These are phyloP conservation scores for Volvariella surrecta DNA, from an alignment of 1,284 basidiomycete species.

Conservation along the genomic window DNA sequence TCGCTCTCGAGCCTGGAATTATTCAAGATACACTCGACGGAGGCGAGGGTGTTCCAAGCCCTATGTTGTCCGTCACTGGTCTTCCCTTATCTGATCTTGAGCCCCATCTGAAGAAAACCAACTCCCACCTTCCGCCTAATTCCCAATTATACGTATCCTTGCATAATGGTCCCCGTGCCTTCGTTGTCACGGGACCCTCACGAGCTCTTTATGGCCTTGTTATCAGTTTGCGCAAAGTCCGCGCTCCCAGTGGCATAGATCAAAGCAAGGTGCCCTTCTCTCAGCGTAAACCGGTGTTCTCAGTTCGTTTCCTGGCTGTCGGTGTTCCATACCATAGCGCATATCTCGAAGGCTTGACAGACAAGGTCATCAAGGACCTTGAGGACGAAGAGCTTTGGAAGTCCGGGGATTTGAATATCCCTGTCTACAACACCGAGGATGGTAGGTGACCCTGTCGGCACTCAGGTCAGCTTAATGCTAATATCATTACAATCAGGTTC, in stretches of 20 bases:
- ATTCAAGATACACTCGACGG: slow-evolving; percentile 85
- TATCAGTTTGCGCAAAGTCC: slow-evolving; percentile 82
- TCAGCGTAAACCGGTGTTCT: slow-evolving; percentile 92
- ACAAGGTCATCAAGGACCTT: slow-evolving; percentile 70
- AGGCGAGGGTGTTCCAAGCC: slow-evolving; percentile 88
- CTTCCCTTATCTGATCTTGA: slow-evolving; percentile 75
- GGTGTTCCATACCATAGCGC: slow-evolving; percentile 93
- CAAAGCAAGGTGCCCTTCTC: slow-evolving; percentile 93
- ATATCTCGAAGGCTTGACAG: slow-evolving; percentile 74
- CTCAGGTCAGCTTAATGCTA: slow-evolving; percentile 9
- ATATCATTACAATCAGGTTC: slow-evolving; percentile 51
- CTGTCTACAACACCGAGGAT: slow-evolving; percentile 90
- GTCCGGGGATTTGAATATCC: slow-evolving; percentile 67
- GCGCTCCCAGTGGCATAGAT: slow-evolving; percentile 81
- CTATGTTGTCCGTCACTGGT: slow-evolving; percentile 90
- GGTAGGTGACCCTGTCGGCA: slow-evolving; percentile 33
- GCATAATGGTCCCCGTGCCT: slow-evolving; percentile 86
- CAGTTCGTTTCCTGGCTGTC: slow-evolving; percentile 88
- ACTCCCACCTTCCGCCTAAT: slow-evolving; percentile 74
- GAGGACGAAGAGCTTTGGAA: slow-evolving; percentile 76
- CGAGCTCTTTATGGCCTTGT: slow-evolving; percentile 93
- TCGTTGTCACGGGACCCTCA: slow-evolving; percentile 91
- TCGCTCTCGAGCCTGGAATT: slow-evolving; percentile 84
- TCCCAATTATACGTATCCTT: slow-evolving; percentile 83
- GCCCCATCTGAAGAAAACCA: slow-evolving; percentile 82